Conservation (phyloP, 257 asterid species). For the Coffea canephora region DNA sequence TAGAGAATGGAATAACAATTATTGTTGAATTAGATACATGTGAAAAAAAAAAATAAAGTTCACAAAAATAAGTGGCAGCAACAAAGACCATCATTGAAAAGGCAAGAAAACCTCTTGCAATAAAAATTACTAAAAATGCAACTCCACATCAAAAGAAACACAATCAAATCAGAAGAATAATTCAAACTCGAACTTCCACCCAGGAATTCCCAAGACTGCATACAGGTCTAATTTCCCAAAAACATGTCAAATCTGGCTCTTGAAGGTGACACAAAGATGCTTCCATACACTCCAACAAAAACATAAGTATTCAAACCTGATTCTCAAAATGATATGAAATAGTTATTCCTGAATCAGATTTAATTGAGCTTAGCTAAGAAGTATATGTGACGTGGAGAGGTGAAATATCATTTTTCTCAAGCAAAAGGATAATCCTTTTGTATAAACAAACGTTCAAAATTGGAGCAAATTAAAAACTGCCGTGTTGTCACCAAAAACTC, state of each 20-base stretch:
- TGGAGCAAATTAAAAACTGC: not conserved
- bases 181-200: not conserved
- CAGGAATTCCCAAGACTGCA: not conserved
- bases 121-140: not conserved
- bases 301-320: not conserved
- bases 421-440: not conserved
- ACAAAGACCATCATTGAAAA: not conserved
- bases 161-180: not conserved
- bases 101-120: not conserved
- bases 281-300: not conserved
- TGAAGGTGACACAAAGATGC: not conserved
- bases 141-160: not conserved
- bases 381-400: not conserved
- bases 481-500: not conserved
- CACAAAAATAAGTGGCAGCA: not conserved
- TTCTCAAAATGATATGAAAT: too few relatives aligned
- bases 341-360: not conserved
- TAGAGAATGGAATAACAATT: not conserved
- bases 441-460: not conserved
- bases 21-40: not conserved
- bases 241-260: not conserved
- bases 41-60: not conserved
- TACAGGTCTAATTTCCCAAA: not conserved
- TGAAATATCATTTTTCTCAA: not conserved
- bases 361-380: not conserved